These are phyloP conservation scores for Echinosophora koreensis DNA, from an alignment of 306 rosid species.

Conservation along the genomic window DNA sequence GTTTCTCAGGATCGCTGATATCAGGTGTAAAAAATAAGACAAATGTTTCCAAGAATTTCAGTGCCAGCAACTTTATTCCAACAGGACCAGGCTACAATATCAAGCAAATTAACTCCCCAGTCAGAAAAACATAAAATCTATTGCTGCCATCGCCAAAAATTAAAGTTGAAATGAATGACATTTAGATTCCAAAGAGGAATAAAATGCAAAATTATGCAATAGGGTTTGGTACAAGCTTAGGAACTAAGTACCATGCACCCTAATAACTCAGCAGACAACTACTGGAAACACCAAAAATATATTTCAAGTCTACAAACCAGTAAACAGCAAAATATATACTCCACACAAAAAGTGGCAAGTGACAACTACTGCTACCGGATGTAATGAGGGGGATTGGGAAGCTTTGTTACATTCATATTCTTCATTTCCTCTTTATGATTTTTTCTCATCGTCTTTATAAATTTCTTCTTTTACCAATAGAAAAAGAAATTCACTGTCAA, in stretches of 20 bases:
- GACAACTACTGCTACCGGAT: background rate
- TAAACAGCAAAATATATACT: slow-evolving; percentile 4
- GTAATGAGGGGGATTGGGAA: too few species aligned
- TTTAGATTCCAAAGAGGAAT: slow-evolving; percentile 11
- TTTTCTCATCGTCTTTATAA: too few species aligned
- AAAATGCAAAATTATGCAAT: slow-evolving; percentile 14
- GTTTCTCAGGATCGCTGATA: slow-evolving; percentile 62
- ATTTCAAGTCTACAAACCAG: slow-evolving; percentile 32
- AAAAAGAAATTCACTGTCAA: background rate
- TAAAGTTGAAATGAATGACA: slow-evolving; percentile 24
- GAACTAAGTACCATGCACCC: slow-evolving; percentile 1
- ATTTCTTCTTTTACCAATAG: too few species aligned
- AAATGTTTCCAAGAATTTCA: slow-evolving; percentile 91
- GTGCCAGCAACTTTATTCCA: slow-evolving; percentile 78
- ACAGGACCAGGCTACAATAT: slow-evolving; percentile 84
- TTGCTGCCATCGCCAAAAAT: slow-evolving; percentile 21
- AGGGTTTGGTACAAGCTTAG: background rate
- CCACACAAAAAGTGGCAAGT: slow-evolving; percentile 14
- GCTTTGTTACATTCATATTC: too few species aligned
- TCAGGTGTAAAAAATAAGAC: slow-evolving; percentile 81
- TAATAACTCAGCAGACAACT: slow-evolving; percentile 22
- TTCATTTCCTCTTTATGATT: too few species aligned
- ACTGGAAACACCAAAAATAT: background rate
- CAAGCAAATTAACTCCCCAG: slow-evolving; percentile 54
- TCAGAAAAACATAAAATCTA: slow-evolving; percentile 43